These are phyloP conservation scores for Dalbergia cochinchinensis DNA, from an alignment of 306 rosid genomes.

Conservation along the genomic window DNA sequence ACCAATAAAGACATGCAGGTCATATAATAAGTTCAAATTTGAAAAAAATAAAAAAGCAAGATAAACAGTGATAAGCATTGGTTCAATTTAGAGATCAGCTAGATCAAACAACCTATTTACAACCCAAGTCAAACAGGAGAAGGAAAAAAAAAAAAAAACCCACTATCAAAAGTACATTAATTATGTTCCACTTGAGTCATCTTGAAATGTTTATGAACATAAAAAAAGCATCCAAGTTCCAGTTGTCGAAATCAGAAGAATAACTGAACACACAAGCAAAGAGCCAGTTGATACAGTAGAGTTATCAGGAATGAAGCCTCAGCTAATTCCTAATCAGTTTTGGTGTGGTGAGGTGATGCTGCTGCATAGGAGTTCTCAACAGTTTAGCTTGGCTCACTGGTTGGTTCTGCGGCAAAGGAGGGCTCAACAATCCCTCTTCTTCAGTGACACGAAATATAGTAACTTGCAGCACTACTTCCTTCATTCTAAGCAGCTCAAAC, in stretches of 20 bases:
- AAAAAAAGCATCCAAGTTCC: conserved; percentile 56
- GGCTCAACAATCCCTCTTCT: conserved; percentile 59
- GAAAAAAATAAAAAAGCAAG: neutral
- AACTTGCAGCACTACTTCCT: conserved; percentile 86
- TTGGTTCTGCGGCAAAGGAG: conserved; percentile 59
- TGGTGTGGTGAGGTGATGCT: conserved; percentile 39
- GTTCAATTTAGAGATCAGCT: conserved; percentile 48
- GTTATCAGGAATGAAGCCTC: conserved; percentile 31
- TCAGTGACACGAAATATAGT: conserved; percentile 72
- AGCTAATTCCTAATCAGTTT: conserved; percentile 65
- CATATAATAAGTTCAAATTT: neutral
- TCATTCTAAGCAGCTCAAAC: conserved; percentile 73
- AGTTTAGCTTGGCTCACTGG: conserved; percentile 49
- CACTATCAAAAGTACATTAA: conserved; percentile 42
- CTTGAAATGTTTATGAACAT: conserved; percentile 55
- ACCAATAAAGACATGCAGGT: neutral
- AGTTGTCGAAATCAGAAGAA: conserved; percentile 49
- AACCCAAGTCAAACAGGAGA: conserved; percentile 48
- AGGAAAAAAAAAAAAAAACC: neutral
- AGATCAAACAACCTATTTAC: conserved; percentile 68
- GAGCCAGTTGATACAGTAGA: conserved; percentile 50
- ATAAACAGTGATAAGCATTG: conserved; percentile 32
- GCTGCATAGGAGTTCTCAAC: conserved; percentile 47
- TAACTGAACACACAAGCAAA: conserved; percentile 46
- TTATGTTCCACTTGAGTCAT: conserved; percentile 51